Evolutionary conservation across 139 green algal genomes (phyloP).

Genomic region (Volvox reticuliferus): DNA sequence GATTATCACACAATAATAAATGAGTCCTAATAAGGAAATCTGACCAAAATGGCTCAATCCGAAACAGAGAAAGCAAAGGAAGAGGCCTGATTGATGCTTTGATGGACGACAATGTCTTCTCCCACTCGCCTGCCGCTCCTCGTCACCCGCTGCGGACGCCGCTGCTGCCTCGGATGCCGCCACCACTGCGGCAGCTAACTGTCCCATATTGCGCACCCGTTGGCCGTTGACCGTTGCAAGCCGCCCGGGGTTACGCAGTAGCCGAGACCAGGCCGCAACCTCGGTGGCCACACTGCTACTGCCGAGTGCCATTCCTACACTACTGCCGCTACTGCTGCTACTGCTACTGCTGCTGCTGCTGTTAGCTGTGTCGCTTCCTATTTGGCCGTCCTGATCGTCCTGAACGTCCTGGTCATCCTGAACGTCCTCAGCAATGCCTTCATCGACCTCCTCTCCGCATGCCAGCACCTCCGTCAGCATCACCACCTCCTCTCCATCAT

Average conservation of each 20-base stretch:
- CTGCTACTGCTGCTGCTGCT: neutral
- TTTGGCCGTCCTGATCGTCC: neutral
- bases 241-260: neutral
- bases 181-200: constrained; percentile 16
- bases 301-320: neutral
- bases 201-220: neutral
- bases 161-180: neutral
- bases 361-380: neutral
- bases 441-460: neutral
- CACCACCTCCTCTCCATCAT: constrained; percentile 44
- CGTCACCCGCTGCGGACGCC: neutral
- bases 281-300: neutral
- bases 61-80: no score
- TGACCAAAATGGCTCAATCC: no score
- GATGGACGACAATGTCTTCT: no score
- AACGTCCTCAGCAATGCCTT: constrained; percentile 13
- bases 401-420: neutral
- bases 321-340: neutral
- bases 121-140: neutral
- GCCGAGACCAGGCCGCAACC: constrained; percentile 13
- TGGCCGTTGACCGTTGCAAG: constrained; percentile 9
- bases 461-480: constrained; percentile 35
- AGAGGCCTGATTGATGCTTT: no score
- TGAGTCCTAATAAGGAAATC: no score
- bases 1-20: neutral